Conservation (phyloP, 2,329 filamentous ascomycete genomes). For the Colletotrichum camelliae region DNA sequence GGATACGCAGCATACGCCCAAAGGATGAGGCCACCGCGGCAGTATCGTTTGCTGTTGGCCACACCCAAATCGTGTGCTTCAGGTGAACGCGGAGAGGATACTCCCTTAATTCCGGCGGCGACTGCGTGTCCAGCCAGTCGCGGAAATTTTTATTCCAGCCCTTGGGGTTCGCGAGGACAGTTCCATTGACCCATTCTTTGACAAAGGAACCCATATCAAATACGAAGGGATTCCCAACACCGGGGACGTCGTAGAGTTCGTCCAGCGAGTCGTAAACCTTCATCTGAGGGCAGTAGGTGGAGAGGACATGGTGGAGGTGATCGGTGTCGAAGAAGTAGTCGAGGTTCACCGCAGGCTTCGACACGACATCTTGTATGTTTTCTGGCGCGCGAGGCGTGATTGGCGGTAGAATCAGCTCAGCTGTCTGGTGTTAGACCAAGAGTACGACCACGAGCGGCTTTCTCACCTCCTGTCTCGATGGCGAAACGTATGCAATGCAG, state of each 20-base stretch:
- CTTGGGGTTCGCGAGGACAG: slow-evolving; percentile 28
- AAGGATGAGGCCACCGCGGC: slow-evolving; percentile 36
- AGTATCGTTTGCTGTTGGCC: slow-evolving; percentile 35
- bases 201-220: slow-evolving; percentile 28
- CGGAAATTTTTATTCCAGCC: slow-evolving; percentile 27
- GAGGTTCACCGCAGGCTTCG: slow-evolving; percentile 27
- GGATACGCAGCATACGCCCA: slow-evolving; percentile 42
- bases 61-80: slow-evolving; percentile 31
- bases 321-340: slow-evolving; percentile 39
- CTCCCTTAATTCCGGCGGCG: slow-evolving; percentile 29
- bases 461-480: slow-evolving; percentile 50
- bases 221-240: slow-evolving; percentile 26
- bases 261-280: slow-evolving; percentile 37
- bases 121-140: slow-evolving; percentile 28
- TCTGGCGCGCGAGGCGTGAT: slow-evolving; percentile 36
- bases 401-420: slow-evolving; percentile 41
- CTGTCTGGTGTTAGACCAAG: slow-evolving; percentile 24
- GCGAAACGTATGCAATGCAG: slow-evolving; percentile 50
- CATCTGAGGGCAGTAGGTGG: slow-evolving; percentile 40
- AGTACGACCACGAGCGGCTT: background rate
- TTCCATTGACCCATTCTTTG: slow-evolving; percentile 24
- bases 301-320: slow-evolving; percentile 34
- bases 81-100: slow-evolving; percentile 39
- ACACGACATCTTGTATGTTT: slow-evolving; percentile 28
- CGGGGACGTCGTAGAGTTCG: slow-evolving; percentile 37